Conservation (phyloP, 257 asterid species). For the Oldenlandia corymbosa region DNA sequence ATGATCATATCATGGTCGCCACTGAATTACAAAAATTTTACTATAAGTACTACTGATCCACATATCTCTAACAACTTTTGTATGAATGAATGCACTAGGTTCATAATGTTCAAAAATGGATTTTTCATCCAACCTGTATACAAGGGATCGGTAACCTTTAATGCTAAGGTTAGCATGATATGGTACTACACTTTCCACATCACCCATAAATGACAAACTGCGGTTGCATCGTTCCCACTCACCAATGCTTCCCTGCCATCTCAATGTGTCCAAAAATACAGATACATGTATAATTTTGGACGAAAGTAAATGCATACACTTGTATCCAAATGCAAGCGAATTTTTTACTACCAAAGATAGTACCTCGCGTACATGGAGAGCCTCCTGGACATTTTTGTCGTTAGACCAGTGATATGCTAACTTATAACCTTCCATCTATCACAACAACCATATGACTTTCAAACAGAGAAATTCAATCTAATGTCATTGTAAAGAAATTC, state of each 20-base stretch:
- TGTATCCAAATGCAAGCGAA: background rate
- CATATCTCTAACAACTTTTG: too few relatives aligned
- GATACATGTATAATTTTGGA: background rate
- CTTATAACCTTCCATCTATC: conserved; percentile 18
- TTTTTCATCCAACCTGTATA: conserved; percentile 24
- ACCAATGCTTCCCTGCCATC: conserved; percentile 20
- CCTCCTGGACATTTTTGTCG: conserved; percentile 25
- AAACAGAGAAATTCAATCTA: background rate
- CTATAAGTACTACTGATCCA: too few relatives aligned
- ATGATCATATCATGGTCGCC: conserved; percentile 26
- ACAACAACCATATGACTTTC: background rate
- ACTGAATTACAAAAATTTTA: conserved; percentile 4
- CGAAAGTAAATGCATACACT: background rate
- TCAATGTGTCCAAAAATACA: background rate
- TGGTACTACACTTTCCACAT: background rate
- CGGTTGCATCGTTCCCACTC: conserved; percentile 23
- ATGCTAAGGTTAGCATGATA: conserved; percentile 29
- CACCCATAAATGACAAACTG: background rate
- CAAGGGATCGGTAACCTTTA: conserved; percentile 30
- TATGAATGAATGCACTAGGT: background rate
- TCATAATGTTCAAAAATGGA: background rate
- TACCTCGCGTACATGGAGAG: conserved; percentile 40
- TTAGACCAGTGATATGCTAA: conserved; percentile 29
- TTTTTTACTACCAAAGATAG: background rate
- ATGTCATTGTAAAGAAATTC: background rate